Conservation (phyloP, 2,329 filamentous ascomycete species). For the Ophiocordyceps camponoti-rufipedis region DNA sequence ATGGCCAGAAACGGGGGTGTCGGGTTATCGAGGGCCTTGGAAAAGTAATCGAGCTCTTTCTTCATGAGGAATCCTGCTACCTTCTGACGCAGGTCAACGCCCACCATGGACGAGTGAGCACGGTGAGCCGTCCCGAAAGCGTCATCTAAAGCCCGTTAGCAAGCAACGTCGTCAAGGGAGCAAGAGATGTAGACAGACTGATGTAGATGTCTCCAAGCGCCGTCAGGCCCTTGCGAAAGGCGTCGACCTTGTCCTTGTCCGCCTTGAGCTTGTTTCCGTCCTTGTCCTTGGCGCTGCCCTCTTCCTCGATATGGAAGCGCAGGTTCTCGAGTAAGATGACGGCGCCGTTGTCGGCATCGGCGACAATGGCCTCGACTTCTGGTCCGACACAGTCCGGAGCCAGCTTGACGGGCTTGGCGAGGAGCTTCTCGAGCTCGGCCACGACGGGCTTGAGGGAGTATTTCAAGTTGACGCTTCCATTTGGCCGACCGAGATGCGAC, state of each 20-base stretch:
- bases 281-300: constrained; percentile 85
- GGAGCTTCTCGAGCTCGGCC: constrained; percentile 76
- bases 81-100: constrained; percentile 87
- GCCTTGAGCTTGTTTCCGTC: constrained; percentile 97
- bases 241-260: constrained; percentile 77
- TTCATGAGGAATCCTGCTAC: constrained; percentile 97
- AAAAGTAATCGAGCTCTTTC: constrained; percentile 99
- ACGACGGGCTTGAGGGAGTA: constrained; percentile 91
- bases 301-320: constrained; percentile 95
- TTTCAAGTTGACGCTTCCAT: constrained; percentile 77
- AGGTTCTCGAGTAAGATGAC: constrained; percentile 93
- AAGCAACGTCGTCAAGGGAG: background rate
- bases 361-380: constrained; percentile 78
- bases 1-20: constrained; percentile 96
- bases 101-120: constrained; percentile 98
- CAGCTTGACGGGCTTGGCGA: constrained; percentile 72
- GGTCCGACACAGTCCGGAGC: constrained; percentile 79
- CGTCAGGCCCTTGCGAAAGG: constrained; percentile 91
- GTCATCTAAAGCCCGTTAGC: constrained; percentile 46
- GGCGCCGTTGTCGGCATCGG: constrained; percentile 61
- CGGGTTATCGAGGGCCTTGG: constrained; percentile 83
- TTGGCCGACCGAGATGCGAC: constrained; percentile 93
- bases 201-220: constrained; percentile 89
- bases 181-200: constrained; percentile 40
- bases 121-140: constrained; percentile 97